Percentiles rank a stretch among this genome's conserved stretches.
Conservation (phyloP, 2,329 filamentous ascomycete genomes). For the Penicillium corylophilum region DNA sequence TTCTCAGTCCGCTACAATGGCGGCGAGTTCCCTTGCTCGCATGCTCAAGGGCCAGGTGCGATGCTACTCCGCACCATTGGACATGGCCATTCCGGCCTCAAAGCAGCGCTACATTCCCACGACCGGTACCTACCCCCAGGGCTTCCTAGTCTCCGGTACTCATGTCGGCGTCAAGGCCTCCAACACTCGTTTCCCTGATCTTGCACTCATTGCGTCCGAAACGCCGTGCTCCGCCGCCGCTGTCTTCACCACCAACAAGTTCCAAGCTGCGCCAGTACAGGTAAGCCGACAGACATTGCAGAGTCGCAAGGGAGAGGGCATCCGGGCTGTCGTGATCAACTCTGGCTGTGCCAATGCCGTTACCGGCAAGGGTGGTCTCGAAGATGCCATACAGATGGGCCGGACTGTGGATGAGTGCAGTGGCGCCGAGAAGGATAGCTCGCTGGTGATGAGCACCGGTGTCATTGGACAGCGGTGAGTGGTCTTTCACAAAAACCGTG, state of each 20-base stretch:
- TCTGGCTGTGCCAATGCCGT: slow-evolving; percentile 97
- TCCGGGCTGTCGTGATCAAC: slow-evolving; percentile 83
- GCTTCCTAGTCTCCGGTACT: slow-evolving; percentile 82
- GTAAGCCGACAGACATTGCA: slow-evolving; percentile 73
- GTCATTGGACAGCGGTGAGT: slow-evolving; percentile 85
- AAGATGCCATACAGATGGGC: slow-evolving; percentile 86
- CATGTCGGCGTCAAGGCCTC: slow-evolving; percentile 91
- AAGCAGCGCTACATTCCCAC: slow-evolving; percentile 91
- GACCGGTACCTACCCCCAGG: slow-evolving; percentile 81
- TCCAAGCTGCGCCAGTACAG: slow-evolving; percentile 92
- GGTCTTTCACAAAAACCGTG: slow-evolving; percentile 10
- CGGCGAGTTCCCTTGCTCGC: slow-evolving; percentile 31
- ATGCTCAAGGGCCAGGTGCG: slow-evolving; percentile 42
- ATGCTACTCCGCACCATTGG: slow-evolving; percentile 47
- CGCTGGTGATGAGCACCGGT: slow-evolving; percentile 97
- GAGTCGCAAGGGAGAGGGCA: slow-evolving; percentile 63
- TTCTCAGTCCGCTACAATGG: slow-evolving; percentile 33
- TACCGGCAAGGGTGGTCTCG: slow-evolving; percentile 82
- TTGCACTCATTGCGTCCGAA: slow-evolving; percentile 85
- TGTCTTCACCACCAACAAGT: slow-evolving; percentile 97
- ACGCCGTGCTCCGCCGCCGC: slow-evolving; percentile 81
- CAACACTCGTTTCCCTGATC: slow-evolving; percentile 87
- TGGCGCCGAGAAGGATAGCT: slow-evolving; percentile 54
- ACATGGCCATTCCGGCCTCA: slow-evolving; percentile 63
- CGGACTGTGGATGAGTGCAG: slow-evolving; percentile 69